Percentiles rank a stretch among this genome's conserved stretches.
Conservation (phyloP, 73 alveolate genomes). For the Strombidium stylifer region DNA sequence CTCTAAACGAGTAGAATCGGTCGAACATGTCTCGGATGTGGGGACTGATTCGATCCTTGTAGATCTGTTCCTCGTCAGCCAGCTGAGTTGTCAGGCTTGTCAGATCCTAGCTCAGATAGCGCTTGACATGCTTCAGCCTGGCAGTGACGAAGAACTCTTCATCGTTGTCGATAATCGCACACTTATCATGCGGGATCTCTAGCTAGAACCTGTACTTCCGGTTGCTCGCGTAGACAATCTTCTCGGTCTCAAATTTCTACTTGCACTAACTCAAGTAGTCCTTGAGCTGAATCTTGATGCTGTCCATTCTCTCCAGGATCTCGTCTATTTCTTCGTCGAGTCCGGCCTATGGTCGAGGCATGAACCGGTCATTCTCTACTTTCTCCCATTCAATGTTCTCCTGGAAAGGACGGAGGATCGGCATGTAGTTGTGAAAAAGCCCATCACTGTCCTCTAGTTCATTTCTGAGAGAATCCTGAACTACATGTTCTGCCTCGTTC, state of each 20-base stretch:
- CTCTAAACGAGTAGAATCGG: slow-evolving; percentile 19
- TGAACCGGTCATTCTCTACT: slow-evolving; percentile 19
- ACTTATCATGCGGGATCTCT: slow-evolving; percentile 14
- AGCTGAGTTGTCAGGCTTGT: neutral
- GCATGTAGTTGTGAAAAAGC: slow-evolving; percentile 20
- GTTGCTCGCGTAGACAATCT: slow-evolving; percentile 16
- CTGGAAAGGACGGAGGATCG: slow-evolving; percentile 9
- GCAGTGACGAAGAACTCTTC: neutral
- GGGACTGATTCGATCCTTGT: neutral
- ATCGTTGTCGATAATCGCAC: neutral
- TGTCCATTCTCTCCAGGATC: slow-evolving; percentile 12
- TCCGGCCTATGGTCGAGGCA: slow-evolving; percentile 54
- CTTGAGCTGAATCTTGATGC: slow-evolving; percentile 11
- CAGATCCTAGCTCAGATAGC: slow-evolving; percentile 1
- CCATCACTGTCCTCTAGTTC: slow-evolving; percentile 6
- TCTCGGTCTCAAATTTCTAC: neutral
- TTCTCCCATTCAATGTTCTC: slow-evolving; percentile 43
- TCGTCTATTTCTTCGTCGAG: slow-evolving; percentile 40
- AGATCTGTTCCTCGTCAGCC: neutral
- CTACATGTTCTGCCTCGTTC: no score
- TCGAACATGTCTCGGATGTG: slow-evolving; percentile 10
- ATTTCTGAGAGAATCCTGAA: neutral
- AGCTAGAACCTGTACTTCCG: neutral
- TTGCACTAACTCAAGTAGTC: slow-evolving; percentile 5
- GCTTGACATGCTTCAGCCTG: neutral